Evolutionary conservation across 2,329 filamentous ascomycete genomes (phyloP).

Genomic region (Xylaria sp.): DNA sequence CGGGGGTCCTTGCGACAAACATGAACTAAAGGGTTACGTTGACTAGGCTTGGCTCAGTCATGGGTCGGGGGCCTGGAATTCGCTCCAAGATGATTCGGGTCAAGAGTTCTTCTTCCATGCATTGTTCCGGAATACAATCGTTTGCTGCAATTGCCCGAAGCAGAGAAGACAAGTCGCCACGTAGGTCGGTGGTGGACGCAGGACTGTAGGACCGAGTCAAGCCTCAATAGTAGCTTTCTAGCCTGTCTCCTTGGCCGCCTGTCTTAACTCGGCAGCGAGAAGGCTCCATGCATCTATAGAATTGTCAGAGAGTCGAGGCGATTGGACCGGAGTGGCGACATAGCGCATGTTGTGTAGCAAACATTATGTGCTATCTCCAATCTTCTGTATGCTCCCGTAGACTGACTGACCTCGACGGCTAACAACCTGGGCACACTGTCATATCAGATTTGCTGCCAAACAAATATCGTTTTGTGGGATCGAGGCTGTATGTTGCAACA

Average conservation of each 20-base stretch:
- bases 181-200: conserved; percentile 5
- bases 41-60: neutral
- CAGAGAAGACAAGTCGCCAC: conserved; percentile 42
- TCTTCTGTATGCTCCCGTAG: conserved; percentile 20
- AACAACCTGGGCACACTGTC: conserved; percentile 9
- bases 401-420: conserved; percentile 20
- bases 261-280: conserved; percentile 38
- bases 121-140: conserved; percentile 17
- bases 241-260: conserved; percentile 21
- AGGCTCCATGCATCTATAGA: conserved; percentile 41
- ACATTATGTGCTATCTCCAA: conserved; percentile 23
- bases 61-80: neutral
- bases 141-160: conserved; percentile 40
- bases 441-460: conserved; percentile 3
- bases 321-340: conserved; percentile 29
- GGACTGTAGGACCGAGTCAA: conserved; percentile 20
- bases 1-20: neutral
- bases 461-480: conserved; percentile 4
- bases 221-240: conserved; percentile 5
- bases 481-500: conserved; percentile 2
- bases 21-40: neutral
- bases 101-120: conserved; percentile 8
- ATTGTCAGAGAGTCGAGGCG: conserved; percentile 6
- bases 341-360: conserved; percentile 42
- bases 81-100: neutral